A percentile compares a stretch with the other conserved stretches of the same genome.
Evolutionary conservation across 192 early-diverging fungal species (phyloP).

Genomic region (Spizellomyces punctatus): DNA sequence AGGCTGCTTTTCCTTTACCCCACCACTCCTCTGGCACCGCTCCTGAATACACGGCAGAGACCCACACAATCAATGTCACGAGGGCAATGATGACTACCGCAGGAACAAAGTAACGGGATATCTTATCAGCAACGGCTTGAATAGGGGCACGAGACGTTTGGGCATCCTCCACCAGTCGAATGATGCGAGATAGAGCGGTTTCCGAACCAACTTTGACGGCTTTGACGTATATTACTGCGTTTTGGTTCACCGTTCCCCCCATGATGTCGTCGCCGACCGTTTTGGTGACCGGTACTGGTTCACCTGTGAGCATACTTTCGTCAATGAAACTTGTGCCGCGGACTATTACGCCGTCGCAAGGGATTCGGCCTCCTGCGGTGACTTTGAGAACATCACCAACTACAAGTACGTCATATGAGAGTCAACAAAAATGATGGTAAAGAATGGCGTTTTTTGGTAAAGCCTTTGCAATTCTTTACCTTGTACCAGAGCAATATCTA

Average conservation of each 20-base stretch:
- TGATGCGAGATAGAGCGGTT: slow-evolving; percentile 89
- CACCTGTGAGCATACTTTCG: slow-evolving; percentile 84
- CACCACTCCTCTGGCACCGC: slow-evolving; percentile 27
- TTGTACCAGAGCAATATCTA: slow-evolving; percentile 58
- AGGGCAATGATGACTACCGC: slow-evolving; percentile 70
- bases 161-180: slow-evolving; percentile 88
- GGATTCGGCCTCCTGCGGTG: slow-evolving; percentile 65
- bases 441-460: too few species aligned
- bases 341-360: slow-evolving; percentile 70
- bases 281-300: slow-evolving; percentile 70
- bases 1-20: not conserved
- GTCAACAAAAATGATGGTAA: not conserved
- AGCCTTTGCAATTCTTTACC: slow-evolving; percentile 48
- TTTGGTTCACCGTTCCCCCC: slow-evolving; percentile 69
- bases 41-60: slow-evolving; percentile 39
- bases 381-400: slow-evolving; percentile 80
- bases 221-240: slow-evolving; percentile 61
- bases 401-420: slow-evolving; percentile 11
- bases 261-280: slow-evolving; percentile 44
- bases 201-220: slow-evolving; percentile 64
- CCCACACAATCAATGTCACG: slow-evolving; percentile 79
- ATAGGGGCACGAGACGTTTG: slow-evolving; percentile 95
- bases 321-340: slow-evolving; percentile 66
- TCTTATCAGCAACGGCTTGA: slow-evolving; percentile 84
- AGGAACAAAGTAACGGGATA: slow-evolving; percentile 93